A percentile compares a stretch with the other conserved stretches of the same genome.
Conservation (phyloP, 768 basidiomycete species). For the Leccinellum luteum region DNA sequence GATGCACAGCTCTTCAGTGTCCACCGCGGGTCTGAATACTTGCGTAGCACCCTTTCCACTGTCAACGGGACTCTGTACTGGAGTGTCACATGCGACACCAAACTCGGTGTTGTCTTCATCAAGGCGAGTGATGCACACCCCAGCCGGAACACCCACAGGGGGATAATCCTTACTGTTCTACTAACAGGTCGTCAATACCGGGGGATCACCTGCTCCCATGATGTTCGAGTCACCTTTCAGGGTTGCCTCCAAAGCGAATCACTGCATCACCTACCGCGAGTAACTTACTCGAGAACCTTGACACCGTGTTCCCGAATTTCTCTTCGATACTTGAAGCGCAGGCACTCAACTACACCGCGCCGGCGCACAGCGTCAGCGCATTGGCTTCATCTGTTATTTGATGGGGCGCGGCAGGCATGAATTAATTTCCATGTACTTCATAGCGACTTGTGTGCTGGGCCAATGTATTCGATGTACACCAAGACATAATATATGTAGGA, state of each 20-base stretch:
- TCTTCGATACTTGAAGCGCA: slow-evolving; percentile 9
- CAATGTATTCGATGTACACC: too few species aligned
- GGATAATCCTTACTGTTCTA: not conserved
- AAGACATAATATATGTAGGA: not conserved
- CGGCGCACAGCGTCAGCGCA: slow-evolving; percentile 40
- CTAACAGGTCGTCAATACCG: slow-evolving; percentile 58
- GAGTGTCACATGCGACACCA: slow-evolving; percentile 44
- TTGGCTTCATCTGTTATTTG: slow-evolving; percentile 3
- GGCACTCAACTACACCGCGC: slow-evolving; percentile 52
- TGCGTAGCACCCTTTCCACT: slow-evolving; percentile 57
- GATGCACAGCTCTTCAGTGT: slow-evolving; percentile 52
- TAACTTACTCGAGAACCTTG: not conserved
- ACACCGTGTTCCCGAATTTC: not conserved
- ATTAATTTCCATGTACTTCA: not conserved
- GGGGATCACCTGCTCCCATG: slow-evolving; percentile 35
- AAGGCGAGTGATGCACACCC: slow-evolving; percentile 39
- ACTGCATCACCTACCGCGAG: not conserved
- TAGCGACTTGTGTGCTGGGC: not conserved
- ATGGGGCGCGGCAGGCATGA: not conserved
- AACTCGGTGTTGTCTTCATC: slow-evolving; percentile 42
- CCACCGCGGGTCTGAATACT: slow-evolving; percentile 57
- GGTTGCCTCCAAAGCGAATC: slow-evolving; percentile 36
- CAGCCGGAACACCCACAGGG: not conserved
- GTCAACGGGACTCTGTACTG: slow-evolving; percentile 52
- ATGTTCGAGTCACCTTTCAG: slow-evolving; percentile 53